Conservation (phyloP, 2,329 filamentous ascomycete genomes). For the Pseudogymnoascus sp. region DNA sequence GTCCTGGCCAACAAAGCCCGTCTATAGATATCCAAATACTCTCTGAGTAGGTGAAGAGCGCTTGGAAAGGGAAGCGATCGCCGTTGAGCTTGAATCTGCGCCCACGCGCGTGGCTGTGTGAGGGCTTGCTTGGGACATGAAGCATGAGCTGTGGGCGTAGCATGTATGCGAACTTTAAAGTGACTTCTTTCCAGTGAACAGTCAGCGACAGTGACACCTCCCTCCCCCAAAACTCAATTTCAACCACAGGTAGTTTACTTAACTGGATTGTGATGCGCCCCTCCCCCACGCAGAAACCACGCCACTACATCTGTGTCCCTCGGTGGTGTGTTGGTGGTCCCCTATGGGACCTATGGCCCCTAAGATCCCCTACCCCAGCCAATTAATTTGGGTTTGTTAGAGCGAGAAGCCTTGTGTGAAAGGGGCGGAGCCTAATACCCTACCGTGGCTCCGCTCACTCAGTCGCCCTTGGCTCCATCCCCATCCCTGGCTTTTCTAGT, state of each 20-base stretch:
- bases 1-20: not conserved
- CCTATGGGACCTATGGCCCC: not conserved
- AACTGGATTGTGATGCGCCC: constrained; percentile 1
- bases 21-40: not conserved
- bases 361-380: not conserved
- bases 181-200: constrained; percentile 8
- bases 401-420: constrained; percentile 3
- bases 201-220: not conserved
- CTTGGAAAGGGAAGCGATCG: not conserved
- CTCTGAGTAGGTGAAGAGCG: too few species aligned
- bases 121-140: constrained; percentile 1
- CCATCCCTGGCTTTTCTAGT: not conserved
- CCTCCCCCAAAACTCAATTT: constrained; percentile 4
- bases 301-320: not conserved
- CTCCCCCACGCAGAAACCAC: constrained; percentile 4
- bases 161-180: constrained; percentile 8
- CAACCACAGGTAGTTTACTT: not conserved
- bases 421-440: constrained; percentile 5
- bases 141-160: constrained; percentile 7
- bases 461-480: not conserved
- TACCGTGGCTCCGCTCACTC: constrained; percentile 1
- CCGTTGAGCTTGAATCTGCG: constrained; percentile 3
- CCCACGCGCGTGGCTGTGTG: constrained; percentile 1
- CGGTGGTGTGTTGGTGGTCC: not conserved
- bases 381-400: not conserved